Conservation (phyloP, 139 green algal genomes). For the Chlorella ohadii region DNA sequence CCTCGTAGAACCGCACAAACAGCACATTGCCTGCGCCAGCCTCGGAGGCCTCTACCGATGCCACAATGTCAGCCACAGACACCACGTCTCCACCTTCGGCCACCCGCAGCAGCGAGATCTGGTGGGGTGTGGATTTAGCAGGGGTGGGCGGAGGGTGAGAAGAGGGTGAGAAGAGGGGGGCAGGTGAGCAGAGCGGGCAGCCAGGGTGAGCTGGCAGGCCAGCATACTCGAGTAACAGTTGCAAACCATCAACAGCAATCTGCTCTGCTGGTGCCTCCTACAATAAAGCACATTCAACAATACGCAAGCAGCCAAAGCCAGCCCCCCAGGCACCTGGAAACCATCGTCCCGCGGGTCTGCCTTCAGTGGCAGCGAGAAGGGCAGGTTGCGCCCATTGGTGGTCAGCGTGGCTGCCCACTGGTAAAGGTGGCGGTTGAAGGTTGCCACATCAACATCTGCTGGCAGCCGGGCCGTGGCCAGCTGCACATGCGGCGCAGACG, state of each 20-base stretch:
- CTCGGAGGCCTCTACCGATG: neutral
- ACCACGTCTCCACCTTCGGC: neutral
- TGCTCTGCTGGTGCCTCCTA: no score
- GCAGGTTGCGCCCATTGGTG: constrained; percentile 18
- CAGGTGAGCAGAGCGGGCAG: no score
- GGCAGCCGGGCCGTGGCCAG: constrained; percentile 17
- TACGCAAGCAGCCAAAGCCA: no score
- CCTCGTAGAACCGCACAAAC: constrained; percentile 20
- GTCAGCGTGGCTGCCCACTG: constrained; percentile 22
- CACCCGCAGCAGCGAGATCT: constrained; percentile 35
- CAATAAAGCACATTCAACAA: no score
- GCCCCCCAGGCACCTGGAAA: constrained; percentile 20
- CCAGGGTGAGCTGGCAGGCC: no score
- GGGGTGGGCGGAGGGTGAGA: neutral
- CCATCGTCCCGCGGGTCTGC: neutral
- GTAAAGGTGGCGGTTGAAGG: neutral
- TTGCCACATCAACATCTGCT: neutral
- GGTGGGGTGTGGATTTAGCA: neutral
- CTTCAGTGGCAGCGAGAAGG: constrained; percentile 15
- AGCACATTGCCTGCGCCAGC: constrained; percentile 15
- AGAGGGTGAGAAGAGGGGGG: neutral
- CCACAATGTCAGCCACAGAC: constrained; percentile 6
- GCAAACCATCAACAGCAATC: no score
- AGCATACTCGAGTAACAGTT: no score
- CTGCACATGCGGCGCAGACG: neutral